Conservation (phyloP, 1,139 yeast species). For the Ogataea hybrid region DNA sequence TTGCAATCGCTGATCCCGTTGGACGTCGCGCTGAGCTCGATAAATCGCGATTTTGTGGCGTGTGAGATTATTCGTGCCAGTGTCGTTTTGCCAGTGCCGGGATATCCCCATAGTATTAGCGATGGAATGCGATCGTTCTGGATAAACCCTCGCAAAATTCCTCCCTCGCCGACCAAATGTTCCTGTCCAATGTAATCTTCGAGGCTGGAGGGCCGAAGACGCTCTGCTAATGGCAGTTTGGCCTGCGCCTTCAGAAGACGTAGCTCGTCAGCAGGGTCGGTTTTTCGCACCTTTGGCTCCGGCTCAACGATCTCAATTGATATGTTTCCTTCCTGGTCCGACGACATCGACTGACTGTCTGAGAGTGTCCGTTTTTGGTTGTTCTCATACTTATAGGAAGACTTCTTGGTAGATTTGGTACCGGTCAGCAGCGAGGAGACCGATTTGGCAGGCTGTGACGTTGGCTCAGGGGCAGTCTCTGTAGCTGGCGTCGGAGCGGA, state of each 20-base stretch:
- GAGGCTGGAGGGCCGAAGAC: slow-evolving; percentile 70
- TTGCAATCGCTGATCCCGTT: slow-evolving; percentile 70
- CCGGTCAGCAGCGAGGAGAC: slow-evolving; percentile 23
- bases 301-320: slow-evolving; percentile 5
- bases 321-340: slow-evolving; percentile 2
- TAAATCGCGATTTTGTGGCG: slow-evolving; percentile 55
- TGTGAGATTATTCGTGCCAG: slow-evolving; percentile 58
- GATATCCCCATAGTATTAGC: slow-evolving; percentile 91
- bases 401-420: slow-evolving; percentile 14
- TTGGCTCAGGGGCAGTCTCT: neutral
- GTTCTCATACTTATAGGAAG: slow-evolving; percentile 21
- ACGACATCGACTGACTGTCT: slow-evolving; percentile 8
- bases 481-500: neutral
- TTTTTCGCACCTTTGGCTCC: slow-evolving; percentile 10
- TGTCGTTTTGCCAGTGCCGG: slow-evolving; percentile 95
- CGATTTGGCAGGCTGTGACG: slow-evolving; percentile 7
- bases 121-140: slow-evolving; percentile 69
- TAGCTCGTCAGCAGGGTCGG: slow-evolving; percentile 29
- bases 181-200: slow-evolving; percentile 86
- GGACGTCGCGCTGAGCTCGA: slow-evolving; percentile 86
- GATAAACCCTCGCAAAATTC: slow-evolving; percentile 69
- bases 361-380: slow-evolving; percentile 4
- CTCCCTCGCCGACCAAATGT: slow-evolving; percentile 72
- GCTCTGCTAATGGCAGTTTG: slow-evolving; percentile 78
- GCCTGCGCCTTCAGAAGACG: slow-evolving; percentile 45